Evolutionary conservation across 805 yeast genomes (phyloP).

Genomic region (Kazachstania psychrophila): DNA sequence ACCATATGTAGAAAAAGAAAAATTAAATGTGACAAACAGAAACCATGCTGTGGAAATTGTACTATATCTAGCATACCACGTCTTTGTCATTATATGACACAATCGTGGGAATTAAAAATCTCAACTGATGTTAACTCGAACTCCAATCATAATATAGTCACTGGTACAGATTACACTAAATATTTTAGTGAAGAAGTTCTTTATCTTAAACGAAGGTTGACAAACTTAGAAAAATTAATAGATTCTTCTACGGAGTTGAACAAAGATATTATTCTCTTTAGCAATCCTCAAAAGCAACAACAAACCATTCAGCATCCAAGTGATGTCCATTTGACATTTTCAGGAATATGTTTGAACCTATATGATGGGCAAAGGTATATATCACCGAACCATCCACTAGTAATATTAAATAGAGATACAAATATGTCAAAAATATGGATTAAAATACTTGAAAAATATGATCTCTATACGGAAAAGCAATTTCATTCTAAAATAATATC

Average conservation of each 20-base stretch:
- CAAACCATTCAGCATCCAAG: not conserved
- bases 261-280: no score
- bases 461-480: no score
- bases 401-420: not conserved
- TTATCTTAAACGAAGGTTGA: not conserved
- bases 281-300: no score
- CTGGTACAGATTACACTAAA: no score
- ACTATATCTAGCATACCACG: constrained; percentile 48
- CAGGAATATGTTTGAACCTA: no score
- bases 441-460: not conserved
- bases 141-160: no score
- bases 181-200: no score
- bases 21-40: constrained; percentile 40
- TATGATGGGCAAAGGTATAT: not conserved
- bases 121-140: no score
- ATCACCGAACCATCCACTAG: not conserved
- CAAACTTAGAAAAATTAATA: not conserved
- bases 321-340: not conserved
- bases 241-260: no score
- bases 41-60: constrained; percentile 50
- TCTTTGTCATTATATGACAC: constrained; percentile 49
- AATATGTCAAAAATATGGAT: not conserved
- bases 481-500: no score
- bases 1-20: constrained; percentile 41
- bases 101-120: constrained; percentile 55